phyloP scores from a whole-genome alignment of 805 yeast genomes.

The Candida namnaoensis region DNA sequence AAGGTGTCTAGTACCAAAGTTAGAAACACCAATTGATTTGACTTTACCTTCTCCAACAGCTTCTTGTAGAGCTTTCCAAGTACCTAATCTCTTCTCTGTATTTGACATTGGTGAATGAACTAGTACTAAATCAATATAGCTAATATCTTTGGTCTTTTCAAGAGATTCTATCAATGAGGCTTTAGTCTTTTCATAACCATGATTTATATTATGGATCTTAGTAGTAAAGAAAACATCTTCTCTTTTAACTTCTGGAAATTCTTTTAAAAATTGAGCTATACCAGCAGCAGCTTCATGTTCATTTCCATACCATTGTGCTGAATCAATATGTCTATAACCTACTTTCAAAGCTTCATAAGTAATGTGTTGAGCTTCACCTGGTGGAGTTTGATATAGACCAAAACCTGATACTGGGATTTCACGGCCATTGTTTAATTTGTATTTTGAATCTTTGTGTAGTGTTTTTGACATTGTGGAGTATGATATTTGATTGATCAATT shows the following conservation, averaged over 20 bases:
- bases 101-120: constrained; percentile 55
- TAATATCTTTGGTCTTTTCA: constrained; percentile 32
- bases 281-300: constrained; percentile 62
- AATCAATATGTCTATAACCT: constrained; percentile 68
- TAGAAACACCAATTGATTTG: constrained; percentile 65
- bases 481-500: too few relatives aligned
- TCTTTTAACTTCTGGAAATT: constrained; percentile 42
- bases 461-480: too few relatives aligned
- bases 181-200: constrained; percentile 47
- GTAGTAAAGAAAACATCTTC: constrained; percentile 52
- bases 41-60: constrained; percentile 48
- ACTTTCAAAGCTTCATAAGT: constrained; percentile 49
- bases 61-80: constrained; percentile 70
- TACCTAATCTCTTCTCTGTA: constrained; percentile 37
- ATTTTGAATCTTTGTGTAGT: not conserved
- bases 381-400: constrained; percentile 46
- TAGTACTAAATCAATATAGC: constrained; percentile 59
- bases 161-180: constrained; percentile 47
- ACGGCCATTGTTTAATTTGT: constrained; percentile 42
- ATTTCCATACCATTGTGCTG: constrained; percentile 58
- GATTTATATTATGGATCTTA: constrained; percentile 58
- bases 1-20: constrained; percentile 50
- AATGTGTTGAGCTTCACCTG: constrained; percentile 25
- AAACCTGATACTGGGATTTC: constrained; percentile 57
- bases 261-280: constrained; percentile 40